A percentile compares a stretch with the other conserved stretches of the same genome.
Evolutionary conservation across 163 green algal genomes (phyloP).

Genomic region (Chlorella variabilis): DNA sequence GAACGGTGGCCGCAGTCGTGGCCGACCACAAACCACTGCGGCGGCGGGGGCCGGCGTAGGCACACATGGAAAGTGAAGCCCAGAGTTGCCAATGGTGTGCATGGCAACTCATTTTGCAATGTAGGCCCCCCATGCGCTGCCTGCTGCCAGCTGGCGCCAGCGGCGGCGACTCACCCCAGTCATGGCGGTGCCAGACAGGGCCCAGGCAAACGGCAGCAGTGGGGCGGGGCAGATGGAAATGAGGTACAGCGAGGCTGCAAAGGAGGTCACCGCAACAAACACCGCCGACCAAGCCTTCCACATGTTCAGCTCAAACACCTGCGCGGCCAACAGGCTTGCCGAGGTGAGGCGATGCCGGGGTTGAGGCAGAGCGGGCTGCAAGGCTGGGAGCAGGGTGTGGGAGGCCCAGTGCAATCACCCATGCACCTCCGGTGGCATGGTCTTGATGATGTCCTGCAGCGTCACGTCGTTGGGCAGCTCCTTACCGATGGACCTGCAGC

Average conservation of each 20-base stretch:
- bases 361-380: background rate
- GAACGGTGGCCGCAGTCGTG: conserved; percentile 95
- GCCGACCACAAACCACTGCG: conserved; percentile 94
- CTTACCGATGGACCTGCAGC: conserved; percentile 43
- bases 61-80: background rate
- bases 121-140: background rate
- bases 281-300: conserved; percentile 86
- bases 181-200: conserved; percentile 88
- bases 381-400: background rate
- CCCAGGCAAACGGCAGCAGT: conserved; percentile 92
- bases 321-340: too few relatives aligned
- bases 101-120: too few relatives aligned
- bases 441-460: conserved; percentile 82
- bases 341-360: too few relatives aligned
- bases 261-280: conserved; percentile 70
- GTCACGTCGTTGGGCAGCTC: conserved; percentile 84
- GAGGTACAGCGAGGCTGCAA: conserved; percentile 77
- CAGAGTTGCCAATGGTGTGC: too few relatives aligned
- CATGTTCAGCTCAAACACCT: conserved; percentile 94
- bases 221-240: conserved; percentile 90
- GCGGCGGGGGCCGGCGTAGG: background rate
- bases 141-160: background rate
- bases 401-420: background rate
- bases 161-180: conserved; percentile 77
- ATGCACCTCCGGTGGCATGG: conserved; percentile 77